These are phyloP conservation scores for Puya raimondii DNA, from an alignment of 176 grass and related monocot genomes.

Conservation along the genomic window DNA sequence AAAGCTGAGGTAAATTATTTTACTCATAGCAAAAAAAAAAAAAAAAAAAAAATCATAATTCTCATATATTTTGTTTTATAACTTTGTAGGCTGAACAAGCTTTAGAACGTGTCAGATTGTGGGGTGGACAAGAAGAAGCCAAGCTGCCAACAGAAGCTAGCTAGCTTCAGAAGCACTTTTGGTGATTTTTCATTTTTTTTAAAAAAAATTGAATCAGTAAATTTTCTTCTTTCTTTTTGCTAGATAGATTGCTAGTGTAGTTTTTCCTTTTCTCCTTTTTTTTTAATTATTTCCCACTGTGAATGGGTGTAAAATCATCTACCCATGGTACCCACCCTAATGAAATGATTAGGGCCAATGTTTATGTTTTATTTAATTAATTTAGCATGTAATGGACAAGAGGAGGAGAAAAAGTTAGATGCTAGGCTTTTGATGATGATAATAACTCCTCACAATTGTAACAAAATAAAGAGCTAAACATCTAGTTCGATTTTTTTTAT, in stretches of 20 bases:
- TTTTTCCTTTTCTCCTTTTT: background rate
- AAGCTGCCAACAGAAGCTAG: slow-evolving; percentile 28
- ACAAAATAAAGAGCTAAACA: too few relatives aligned
- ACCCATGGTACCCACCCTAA: background rate
- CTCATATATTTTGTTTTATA: background rate
- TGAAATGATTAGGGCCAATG: background rate
- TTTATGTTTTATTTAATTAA: too few relatives aligned
- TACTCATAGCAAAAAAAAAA: background rate
- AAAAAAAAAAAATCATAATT: background rate
- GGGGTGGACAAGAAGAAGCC: slow-evolving; percentile 50
- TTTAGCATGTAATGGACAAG: too few relatives aligned
- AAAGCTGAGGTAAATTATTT: slow-evolving; percentile 34
- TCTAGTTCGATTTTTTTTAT: too few relatives aligned
- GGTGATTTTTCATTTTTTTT: background rate
- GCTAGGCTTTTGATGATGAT: too few relatives aligned
- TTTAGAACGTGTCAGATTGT: slow-evolving; percentile 47
- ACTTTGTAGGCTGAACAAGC: slow-evolving; percentile 44
- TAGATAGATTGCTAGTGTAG: background rate
- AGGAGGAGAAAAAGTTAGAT: too few relatives aligned
- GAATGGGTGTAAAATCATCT: background rate
- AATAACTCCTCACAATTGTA: too few relatives aligned
- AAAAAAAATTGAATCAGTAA: background rate
- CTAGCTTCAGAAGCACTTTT: background rate
- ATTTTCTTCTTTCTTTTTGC: background rate
- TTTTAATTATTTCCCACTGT: background rate